Evolutionary conservation across 768 basidiomycete genomes (phyloP), one percentile per base, ranked within the genome.

Genomic region (Heimioporus sp.): DNA sequence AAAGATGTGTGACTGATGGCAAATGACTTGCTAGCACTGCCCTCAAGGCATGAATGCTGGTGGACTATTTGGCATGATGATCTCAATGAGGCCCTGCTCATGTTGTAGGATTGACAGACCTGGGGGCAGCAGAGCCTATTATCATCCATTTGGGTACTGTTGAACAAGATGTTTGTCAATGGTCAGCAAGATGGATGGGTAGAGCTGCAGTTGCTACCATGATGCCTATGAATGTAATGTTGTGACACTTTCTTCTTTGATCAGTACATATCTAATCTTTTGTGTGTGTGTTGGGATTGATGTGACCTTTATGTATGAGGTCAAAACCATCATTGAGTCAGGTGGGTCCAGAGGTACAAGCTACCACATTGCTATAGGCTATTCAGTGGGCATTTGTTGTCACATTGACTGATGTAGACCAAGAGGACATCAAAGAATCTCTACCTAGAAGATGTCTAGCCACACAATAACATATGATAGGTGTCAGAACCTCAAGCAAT

Each of bases 11-110:
- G 63, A 19, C 56, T 63, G n/a, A 42, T 64, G 17, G 57, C 66
- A 5, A 52, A 61, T 9, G 66, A 68, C 32, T 54, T 61, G 5
- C 62, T 74, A 9, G 66, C 54, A 13, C 78, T 79, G 2, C 75
- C 79, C 48, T 70, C 75, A 6, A 67, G 71, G 24, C 73, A 76
- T 42, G 66, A 67, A 28, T 78, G 76, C 39, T 72, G 70, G 45
- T 72, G 72, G 32, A 86, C 90, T 2, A 64, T 90, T 53, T 83
- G 85, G 8, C 80, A 86, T 34, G 93, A 92, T 11, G 87, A 87
- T 49, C 69, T 96, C 31, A 92, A 98, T 57, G 81, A 89, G 60
- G 89, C 88, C 21, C 87, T 98, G 37, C 83, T 88, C 16, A 92
- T 85, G 54, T 80, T 93, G 74, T 80, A 81, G 40, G 80, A 79